Percentiles rank a stretch among this genome's conserved stretches.
Evolutionary conservation across 768 basidiomycete species (phyloP).

Genomic region (Pholiota molesta): DNA sequence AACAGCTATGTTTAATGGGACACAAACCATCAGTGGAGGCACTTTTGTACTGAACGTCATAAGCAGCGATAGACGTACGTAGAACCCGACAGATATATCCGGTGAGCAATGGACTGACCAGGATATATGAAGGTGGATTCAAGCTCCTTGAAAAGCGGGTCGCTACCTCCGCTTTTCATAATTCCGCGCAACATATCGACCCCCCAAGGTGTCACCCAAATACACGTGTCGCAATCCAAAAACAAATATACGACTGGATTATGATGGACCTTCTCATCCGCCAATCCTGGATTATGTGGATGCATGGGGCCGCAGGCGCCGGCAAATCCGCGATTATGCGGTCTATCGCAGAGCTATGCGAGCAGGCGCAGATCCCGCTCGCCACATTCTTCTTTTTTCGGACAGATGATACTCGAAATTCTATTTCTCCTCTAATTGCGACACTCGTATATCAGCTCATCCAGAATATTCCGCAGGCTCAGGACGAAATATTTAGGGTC

Average conservation of each 20-base stretch:
- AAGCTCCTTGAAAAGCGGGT: no score
- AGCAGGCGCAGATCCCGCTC: background rate
- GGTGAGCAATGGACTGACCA: no score
- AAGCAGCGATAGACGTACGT: no score
- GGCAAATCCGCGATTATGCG: slow-evolving; percentile 11
- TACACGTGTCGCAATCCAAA: slow-evolving; percentile 11
- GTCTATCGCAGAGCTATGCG: background rate
- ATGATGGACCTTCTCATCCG: background rate
- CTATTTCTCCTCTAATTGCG: background rate
- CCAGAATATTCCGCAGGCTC: background rate
- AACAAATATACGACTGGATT: background rate
- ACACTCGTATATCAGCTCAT: background rate
- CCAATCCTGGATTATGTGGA: slow-evolving; percentile 2
- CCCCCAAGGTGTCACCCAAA: slow-evolving; percentile 21
- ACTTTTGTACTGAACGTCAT: no score
- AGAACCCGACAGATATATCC: no score
- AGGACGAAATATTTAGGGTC: background rate
- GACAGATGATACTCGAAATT: background rate
- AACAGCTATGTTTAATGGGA: no score
- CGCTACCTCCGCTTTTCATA: slow-evolving; percentile 10
- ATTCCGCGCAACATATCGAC: slow-evolving; percentile 15
- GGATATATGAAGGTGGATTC: no score
- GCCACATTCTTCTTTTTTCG: background rate
- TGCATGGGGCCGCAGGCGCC: slow-evolving; percentile 12
- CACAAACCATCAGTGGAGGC: no score